Conservation (phyloP, 2,329 filamentous ascomycete genomes). For the Trichoderma citrinoviride region DNA sequence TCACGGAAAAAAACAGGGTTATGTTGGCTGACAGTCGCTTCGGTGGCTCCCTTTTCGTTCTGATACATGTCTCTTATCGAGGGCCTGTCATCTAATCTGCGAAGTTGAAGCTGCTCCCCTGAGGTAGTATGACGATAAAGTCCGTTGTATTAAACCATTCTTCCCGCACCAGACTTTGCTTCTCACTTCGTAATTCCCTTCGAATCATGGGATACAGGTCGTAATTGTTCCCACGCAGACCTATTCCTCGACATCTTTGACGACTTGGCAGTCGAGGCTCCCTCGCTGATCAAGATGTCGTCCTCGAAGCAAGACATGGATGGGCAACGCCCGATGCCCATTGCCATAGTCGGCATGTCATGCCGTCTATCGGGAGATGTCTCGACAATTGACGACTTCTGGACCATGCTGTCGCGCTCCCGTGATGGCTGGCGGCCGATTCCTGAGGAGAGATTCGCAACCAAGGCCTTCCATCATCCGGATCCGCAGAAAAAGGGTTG, state of each 20-base stretch:
- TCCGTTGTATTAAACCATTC: background rate
- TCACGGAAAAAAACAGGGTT: background rate
- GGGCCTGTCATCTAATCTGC: background rate
- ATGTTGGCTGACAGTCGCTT: background rate
- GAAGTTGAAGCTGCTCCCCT: too few species aligned
- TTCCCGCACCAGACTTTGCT: background rate
- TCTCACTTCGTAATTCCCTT: background rate
- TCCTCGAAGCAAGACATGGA: slow-evolving; percentile 1
- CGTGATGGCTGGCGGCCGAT: slow-evolving; percentile 43
- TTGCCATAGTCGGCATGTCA: slow-evolving; percentile 49
- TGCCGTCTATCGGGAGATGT: slow-evolving; percentile 47
- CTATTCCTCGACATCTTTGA: background rate
- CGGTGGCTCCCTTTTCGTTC: background rate
- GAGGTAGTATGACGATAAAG: background rate
- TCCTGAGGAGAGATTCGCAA: slow-evolving; percentile 48
- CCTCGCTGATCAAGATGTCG: slow-evolving; percentile 4
- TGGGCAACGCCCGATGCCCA: slow-evolving; percentile 30
- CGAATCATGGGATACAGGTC: background rate
- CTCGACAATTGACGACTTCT: slow-evolving; percentile 43
- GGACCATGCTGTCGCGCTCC: slow-evolving; percentile 43
- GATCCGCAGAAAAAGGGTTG: slow-evolving; percentile 43
- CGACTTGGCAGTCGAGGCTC: background rate
- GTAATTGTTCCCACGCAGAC: background rate
- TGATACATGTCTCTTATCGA: background rate
- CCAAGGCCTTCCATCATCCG: slow-evolving; percentile 42